phyloP scores from a whole-genome alignment of 306 rosid genomes.

The Prosopis cineraria region DNA sequence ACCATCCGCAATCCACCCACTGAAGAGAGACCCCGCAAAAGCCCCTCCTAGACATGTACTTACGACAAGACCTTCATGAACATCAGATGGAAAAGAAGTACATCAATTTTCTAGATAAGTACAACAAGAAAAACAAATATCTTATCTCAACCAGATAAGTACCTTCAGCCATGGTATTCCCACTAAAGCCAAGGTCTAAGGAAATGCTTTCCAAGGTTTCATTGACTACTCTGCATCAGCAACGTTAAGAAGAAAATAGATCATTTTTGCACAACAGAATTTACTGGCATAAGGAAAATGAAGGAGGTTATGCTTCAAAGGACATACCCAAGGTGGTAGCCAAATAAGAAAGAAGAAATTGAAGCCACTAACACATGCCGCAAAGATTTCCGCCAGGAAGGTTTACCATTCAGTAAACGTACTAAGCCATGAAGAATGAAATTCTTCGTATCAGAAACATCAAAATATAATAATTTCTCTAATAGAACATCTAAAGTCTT shows the following conservation, averaged over 20 bases:
- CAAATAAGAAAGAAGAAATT: constrained; percentile 75
- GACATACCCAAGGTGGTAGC: constrained; percentile 82
- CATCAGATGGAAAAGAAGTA: constrained; percentile 29
- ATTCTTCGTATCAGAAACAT: constrained; percentile 33
- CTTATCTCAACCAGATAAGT: constrained; percentile 23
- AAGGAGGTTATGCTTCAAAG: constrained; percentile 36
- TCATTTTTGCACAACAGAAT: constrained; percentile 1
- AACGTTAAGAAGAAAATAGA: constrained; percentile 35
- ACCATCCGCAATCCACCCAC: constrained; percentile 81
- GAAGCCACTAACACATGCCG: constrained; percentile 71
- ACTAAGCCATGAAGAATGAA: constrained; percentile 41
- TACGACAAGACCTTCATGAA: constrained; percentile 80
- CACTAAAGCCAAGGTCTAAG: constrained; percentile 72
- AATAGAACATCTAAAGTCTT: not conserved
- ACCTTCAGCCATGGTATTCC: constrained; percentile 86
- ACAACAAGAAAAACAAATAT: constrained; percentile 15
- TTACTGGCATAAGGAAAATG: constrained; percentile 4
- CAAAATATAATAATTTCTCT: constrained; percentile 20
- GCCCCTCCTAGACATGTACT: constrained; percentile 89
- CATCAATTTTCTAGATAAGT: constrained; percentile 27
- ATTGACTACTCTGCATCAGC: constrained; percentile 73
- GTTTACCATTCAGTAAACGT: constrained; percentile 53
- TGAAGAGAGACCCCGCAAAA: constrained; percentile 75
- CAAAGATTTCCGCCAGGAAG: constrained; percentile 66
- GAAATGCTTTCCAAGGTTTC: constrained; percentile 90